These are phyloP conservation scores for Termitomyces sp. DNA, from an alignment of 768 basidiomycete species.

Conservation along the genomic window DNA sequence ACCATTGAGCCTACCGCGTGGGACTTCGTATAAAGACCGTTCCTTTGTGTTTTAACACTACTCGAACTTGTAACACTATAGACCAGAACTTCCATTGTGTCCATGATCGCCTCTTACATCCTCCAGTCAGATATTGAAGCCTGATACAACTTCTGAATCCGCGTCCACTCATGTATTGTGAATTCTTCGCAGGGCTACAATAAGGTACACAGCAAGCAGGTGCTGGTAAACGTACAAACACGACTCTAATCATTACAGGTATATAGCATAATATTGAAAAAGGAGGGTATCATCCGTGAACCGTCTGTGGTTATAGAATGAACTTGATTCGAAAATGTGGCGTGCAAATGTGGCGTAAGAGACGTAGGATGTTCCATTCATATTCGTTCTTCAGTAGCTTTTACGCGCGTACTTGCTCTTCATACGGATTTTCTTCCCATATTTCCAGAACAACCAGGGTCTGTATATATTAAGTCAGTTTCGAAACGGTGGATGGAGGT, in stretches of 20 bases:
- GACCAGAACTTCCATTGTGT: no score
- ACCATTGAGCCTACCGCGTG: no score
- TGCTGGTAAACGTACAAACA: neutral
- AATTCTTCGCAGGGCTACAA: neutral
- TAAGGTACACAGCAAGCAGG: neutral
- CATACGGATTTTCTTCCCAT: conserved; percentile 43
- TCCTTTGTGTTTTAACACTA: no score
- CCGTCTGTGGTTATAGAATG: neutral
- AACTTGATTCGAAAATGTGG: neutral
- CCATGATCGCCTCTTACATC: no score
- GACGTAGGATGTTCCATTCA: neutral
- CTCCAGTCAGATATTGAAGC: neutral
- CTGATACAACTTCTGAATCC: neutral
- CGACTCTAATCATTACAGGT: neutral
- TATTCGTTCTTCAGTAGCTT: neutral
- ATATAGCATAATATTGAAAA: neutral
- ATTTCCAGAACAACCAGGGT: conserved; percentile 35
- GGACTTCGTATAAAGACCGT: no score
- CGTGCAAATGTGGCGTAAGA: neutral
- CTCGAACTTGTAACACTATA: no score
- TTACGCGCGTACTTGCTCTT: conserved; percentile 43
- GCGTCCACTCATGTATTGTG: neutral
- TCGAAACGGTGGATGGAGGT: neutral
- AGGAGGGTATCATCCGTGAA: neutral
- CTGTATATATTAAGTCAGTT: conserved; percentile 18